Evolutionary conservation across 2,329 filamentous ascomycete species (phyloP), one percentile per base, ranked within the genome.

Genomic region (Talaromyces sp.): DNA sequence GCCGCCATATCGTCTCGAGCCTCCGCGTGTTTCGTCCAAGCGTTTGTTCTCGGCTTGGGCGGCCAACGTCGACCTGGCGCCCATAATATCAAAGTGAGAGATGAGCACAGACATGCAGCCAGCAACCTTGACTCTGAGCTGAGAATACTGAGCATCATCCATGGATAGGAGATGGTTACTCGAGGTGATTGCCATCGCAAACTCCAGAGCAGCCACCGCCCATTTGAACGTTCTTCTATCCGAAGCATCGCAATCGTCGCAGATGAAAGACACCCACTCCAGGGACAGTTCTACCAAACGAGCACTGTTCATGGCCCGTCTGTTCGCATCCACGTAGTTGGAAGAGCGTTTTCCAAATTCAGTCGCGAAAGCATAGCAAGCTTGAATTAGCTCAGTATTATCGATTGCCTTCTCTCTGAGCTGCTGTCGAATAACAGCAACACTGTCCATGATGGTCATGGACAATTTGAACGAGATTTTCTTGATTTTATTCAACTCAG

Each of bases 71-170:
- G 93, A 97, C 72, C 94, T 88, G 31, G 95, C 95, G 27, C 95
- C 95, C 90, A 99, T 97, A 78, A 99, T 98, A 77, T 99, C 95
- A 73, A 99, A 99, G 78, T 99, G 95, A 10, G 93, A 97, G 70
- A 99, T 98, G 58, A 99, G 84, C 27, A 99, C 85, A 22, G 92
- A 93, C 95, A 99, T 99, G 77, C 95, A 99, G 0, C 94, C 94
- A 9, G 93, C 93, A 5, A 99, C 95, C 77, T 97, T 98, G 65
- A 87, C 84, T 52, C 94, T 87, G 68, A 99, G 82, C 68, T 85
- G 88, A 6, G 89, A 86, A 75, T 97, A 99, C 73, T 99, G 94
- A 47, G 90, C 87, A 66, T 97, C 92, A 47, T 90, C 92, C 66
- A 99, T 88, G 0, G 90, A 91, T n/a, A 99, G 80, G 57, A 99